These are phyloP conservation scores for Dactylis glomerata DNA, from an alignment of 176 grass and related monocot species.

Conservation along the genomic window DNA sequence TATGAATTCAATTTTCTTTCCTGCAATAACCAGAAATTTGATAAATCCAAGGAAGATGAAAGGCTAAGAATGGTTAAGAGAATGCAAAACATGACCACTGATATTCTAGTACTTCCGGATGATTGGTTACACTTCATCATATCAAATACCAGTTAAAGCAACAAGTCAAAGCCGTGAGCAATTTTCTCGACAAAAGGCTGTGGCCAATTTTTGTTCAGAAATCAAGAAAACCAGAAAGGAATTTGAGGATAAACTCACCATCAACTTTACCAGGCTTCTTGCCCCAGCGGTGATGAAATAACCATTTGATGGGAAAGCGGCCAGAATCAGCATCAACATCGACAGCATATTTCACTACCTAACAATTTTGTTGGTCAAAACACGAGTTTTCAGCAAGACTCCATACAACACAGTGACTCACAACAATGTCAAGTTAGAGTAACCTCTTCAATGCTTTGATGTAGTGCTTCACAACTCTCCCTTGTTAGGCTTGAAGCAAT, in stretches of 20 bases:
- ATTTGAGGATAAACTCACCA: conserved; percentile 41
- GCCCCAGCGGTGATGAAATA: conserved; percentile 94
- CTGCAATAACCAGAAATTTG: conserved; percentile 44
- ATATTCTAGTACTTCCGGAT: neutral
- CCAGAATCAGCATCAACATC: conserved; percentile 69
- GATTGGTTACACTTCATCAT: neutral
- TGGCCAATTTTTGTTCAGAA: neutral
- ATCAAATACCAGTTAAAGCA: conserved; percentile 5
- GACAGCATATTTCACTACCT: conserved; percentile 88
- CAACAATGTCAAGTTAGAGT: neutral
- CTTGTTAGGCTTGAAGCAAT: conserved; percentile 68
- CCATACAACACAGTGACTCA: neutral
- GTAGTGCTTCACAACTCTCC: conserved; percentile 64
- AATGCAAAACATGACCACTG: neutral
- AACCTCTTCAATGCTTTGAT: conserved; percentile 74
- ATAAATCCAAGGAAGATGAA: conserved; percentile 23
- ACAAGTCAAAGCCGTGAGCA: neutral
- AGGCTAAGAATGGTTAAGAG: neutral
- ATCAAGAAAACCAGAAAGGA: neutral
- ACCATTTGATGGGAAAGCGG: conserved; percentile 74
- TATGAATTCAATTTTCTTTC: conserved; percentile 93
- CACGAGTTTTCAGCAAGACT: neutral
- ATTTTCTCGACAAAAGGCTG: neutral
- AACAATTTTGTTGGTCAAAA: conserved; percentile 29
- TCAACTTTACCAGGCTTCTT: conserved; percentile 77